phyloP scores from a whole-genome alignment of 164 flowering plant genomes.

The Aristolochia fimbriata region DNA sequence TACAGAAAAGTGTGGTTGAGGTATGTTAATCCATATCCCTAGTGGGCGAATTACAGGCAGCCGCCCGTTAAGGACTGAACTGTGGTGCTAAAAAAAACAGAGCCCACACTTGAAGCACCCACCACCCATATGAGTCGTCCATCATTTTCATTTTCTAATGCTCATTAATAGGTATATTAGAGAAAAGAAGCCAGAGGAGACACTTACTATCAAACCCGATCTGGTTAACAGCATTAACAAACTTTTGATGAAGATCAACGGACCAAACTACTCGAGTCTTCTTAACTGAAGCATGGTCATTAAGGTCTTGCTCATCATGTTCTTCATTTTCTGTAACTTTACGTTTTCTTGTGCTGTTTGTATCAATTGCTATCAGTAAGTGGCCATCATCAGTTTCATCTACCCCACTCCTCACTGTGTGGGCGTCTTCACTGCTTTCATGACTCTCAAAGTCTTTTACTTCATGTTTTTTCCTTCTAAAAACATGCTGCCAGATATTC shows the following conservation, averaged over 20 bases:
- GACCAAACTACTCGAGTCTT: constrained; percentile 93
- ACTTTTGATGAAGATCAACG: constrained; percentile 88
- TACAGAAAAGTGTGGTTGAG: no score
- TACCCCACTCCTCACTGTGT: constrained; percentile 28
- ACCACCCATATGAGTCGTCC: no score
- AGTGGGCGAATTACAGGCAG: no score
- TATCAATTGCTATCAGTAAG: constrained; percentile 38
- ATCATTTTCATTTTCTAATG: no score
- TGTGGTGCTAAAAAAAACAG: no score
- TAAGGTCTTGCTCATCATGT: constrained; percentile 45
- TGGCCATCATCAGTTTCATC: constrained; percentile 38
- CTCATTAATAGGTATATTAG: not conserved
- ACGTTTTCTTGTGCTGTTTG: constrained; percentile 43
- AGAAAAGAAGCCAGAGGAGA: not conserved
- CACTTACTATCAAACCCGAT: constrained; percentile 90
- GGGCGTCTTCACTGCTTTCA: constrained; percentile 32
- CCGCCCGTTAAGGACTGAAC: no score
- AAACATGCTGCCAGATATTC: constrained; percentile 97
- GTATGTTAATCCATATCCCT: no score
- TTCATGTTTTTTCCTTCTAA: constrained; percentile 78
- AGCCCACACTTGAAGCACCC: not conserved
- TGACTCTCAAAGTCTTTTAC: constrained; percentile 55
- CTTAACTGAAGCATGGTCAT: constrained; percentile 49
- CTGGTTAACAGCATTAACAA: constrained; percentile 80
- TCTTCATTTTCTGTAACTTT: constrained; percentile 51